phyloP scores from a whole-genome alignment of 306 rosid species.

The Sindora glabra region DNA sequence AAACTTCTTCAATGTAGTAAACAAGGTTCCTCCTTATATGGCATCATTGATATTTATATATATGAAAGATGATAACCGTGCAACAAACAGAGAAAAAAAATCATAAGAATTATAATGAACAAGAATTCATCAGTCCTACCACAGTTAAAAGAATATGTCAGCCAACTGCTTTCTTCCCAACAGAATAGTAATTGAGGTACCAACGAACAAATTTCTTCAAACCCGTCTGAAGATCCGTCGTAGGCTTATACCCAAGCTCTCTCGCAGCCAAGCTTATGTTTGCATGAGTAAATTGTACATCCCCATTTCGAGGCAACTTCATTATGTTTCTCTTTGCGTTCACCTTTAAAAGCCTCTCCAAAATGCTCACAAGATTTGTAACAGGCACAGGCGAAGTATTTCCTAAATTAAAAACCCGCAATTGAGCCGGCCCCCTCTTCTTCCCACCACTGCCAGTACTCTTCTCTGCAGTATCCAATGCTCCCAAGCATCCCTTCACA shows the following conservation, averaged over 20 bases:
- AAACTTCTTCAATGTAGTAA: slow-evolving; percentile 53
- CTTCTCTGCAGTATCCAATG: slow-evolving; percentile 92
- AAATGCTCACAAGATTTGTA: slow-evolving; percentile 67
- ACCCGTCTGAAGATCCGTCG: slow-evolving; percentile 77
- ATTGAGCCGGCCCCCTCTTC: slow-evolving; percentile 82
- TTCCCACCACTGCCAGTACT: slow-evolving; percentile 96
- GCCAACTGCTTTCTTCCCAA: slow-evolving; percentile 70
- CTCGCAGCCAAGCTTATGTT: slow-evolving; percentile 84
- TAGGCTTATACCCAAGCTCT: slow-evolving; percentile 83
- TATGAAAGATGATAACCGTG: slow-evolving; percentile 39
- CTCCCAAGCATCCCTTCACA: slow-evolving; percentile 84
- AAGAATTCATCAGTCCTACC: slow-evolving; percentile 48
- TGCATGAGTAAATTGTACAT: slow-evolving; percentile 89
- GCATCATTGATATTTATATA: slow-evolving; percentile 47
- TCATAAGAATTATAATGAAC: slow-evolving; percentile 76
- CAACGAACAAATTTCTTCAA: slow-evolving; percentile 94
- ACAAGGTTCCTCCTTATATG: slow-evolving; percentile 45
- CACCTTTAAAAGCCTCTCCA: slow-evolving; percentile 90
- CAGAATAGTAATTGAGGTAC: slow-evolving; percentile 72
- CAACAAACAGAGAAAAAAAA: slow-evolving; percentile 55
- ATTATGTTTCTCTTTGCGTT: slow-evolving; percentile 72
- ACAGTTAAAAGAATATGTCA: slow-evolving; percentile 39
- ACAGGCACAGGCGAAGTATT: slow-evolving; percentile 94
- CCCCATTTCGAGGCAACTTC: slow-evolving; percentile 90
- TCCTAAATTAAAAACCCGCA: slow-evolving; percentile 90